Evolutionary conservation across 345 rosid genomes (phyloP), one percentile per base, ranked within the genome.

Genomic region (Theobroma cacao): DNA sequence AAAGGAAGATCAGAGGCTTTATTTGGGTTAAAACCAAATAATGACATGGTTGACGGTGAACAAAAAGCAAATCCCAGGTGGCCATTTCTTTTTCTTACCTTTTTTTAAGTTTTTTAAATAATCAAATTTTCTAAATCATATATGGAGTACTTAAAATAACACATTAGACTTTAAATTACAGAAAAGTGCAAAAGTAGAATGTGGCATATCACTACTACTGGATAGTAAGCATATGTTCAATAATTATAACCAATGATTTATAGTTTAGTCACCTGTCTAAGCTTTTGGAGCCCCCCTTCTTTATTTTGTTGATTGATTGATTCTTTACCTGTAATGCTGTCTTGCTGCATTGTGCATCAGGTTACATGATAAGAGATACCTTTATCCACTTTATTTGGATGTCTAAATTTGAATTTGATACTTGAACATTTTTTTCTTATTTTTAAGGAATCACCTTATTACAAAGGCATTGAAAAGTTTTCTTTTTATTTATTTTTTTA

Each of bases 241-340:
- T 3, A 64, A 64, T 34, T 64, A 64, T 34, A 10, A 18, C 9
- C 5, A 18, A 64, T 64, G 22, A 20, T 64, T 8, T 36, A 34
- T 34, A 30, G 33, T 59, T 26, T 18, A 18, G 5, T 63, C 45
- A 34, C 45, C 7, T 63, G 5, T 20, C 68, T 63, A 47, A 76
- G 67, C 61, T 64, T 76, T 60, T 47, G 77, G 31, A 48, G 72
- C 76, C 55, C 59, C 41, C 40, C 41, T 50, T 36, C 15, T 20
- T 52, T 28, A 22, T 31, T 26, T 33, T 75, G 36, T 60, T 60
- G 64, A 58, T 24, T 59, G 64, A 30, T 60, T 28, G 64, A 28
- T 60, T 28, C 36, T 14, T 30, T 60, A 28, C 18, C 7, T 30
- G 17, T 58, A 58, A 58, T 24, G 2, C 10, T 58, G 36, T 60